phyloP scores from a whole-genome alignment of 345 rosid genomes.

The Euclidium syriacum region DNA sequence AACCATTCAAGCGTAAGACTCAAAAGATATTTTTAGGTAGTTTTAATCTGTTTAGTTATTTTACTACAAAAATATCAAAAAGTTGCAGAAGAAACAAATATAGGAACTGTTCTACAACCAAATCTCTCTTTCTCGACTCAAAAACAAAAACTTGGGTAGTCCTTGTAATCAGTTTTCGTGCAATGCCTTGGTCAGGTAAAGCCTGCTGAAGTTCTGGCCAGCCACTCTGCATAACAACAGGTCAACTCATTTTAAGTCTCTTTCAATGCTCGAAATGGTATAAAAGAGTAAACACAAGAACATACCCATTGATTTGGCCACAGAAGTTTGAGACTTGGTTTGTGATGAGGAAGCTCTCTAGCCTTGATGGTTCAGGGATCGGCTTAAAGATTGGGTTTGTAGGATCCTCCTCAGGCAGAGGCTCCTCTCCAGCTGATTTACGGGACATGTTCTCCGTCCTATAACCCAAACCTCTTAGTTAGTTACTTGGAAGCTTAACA shows the following conservation, averaged over 20 bases:
- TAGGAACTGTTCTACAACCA: slow-evolving; percentile 8
- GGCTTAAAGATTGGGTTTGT: slow-evolving; percentile 89
- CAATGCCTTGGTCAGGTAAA: slow-evolving; percentile 78
- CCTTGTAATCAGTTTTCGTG: slow-evolving; percentile 52
- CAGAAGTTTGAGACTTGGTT: slow-evolving; percentile 91
- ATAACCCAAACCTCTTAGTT: slow-evolving; percentile 18
- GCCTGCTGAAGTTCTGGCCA: slow-evolving; percentile 87
- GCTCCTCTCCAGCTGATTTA: slow-evolving; percentile 87
- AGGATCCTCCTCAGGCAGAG: slow-evolving; percentile 96
- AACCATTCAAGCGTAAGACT: not conserved
- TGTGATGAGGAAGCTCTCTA: slow-evolving; percentile 93
- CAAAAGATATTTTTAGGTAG: not conserved
- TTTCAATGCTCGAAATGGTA: not conserved
- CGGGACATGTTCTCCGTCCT: slow-evolving; percentile 91
- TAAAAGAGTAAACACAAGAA: not conserved
- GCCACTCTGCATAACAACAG: slow-evolving; percentile 63
- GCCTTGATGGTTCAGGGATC: slow-evolving; percentile 83
- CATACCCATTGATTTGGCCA: slow-evolving; percentile 96
- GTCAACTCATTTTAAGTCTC: not conserved
- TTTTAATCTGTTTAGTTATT: not conserved
- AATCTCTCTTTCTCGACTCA: not conserved
- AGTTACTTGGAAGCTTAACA: not conserved
- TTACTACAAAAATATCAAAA: not conserved
- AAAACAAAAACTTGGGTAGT: slow-evolving; percentile 3
- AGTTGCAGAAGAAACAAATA: not conserved